Percentiles rank a stretch among this genome's conserved stretches.
These are phyloP conservation scores for Myxozyma lipomycoides DNA, from an alignment of 805 yeast genomes.

Conservation along the genomic window DNA sequence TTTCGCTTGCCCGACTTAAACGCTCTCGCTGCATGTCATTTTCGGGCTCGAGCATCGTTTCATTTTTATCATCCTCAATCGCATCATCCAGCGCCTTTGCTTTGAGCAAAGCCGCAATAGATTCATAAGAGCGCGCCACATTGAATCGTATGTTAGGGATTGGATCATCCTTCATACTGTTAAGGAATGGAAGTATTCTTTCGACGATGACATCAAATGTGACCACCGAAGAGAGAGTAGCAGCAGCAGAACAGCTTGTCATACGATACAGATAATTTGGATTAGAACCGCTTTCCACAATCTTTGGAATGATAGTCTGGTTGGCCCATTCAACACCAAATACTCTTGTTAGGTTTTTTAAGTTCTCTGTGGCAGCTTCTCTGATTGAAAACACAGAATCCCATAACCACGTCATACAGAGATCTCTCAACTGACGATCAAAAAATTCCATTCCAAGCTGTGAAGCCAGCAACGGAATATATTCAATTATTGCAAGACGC, in stretches of 20 bases:
- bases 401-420: conserved; percentile 98
- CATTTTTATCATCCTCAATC: conserved; percentile 28
- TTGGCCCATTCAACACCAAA: conserved; percentile 96
- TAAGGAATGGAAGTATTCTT: conserved; percentile 75
- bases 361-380: conserved; percentile 87
- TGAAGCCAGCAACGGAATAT: conserved; percentile 88
- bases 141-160: conserved; percentile 96
- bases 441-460: conserved; percentile 92
- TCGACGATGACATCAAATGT: conserved; percentile 51
- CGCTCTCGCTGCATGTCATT: conserved; percentile 3
- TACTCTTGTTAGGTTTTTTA: conserved; percentile 72
- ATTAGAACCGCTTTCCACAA: conserved; percentile 54
- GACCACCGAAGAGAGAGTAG: conserved; percentile 75
- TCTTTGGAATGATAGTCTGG: conserved; percentile 70
- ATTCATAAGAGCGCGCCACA: conserved; percentile 77
- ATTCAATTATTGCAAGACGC: conserved; percentile 91
- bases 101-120: conserved; percentile 53
- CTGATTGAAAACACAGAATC: conserved; percentile 95
- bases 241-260: conserved; percentile 83
- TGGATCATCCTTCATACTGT: conserved; percentile 65
- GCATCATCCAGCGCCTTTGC: conserved; percentile 28
- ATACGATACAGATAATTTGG: conserved; percentile 84
- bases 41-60: conserved; percentile 9
- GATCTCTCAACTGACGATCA: conserved; percentile 82
- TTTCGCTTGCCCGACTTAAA: conserved; percentile 29